Base-by-base conservation (phyloP, 2,329 filamentous ascomycete genomes). In the Gnomoniopsis smithogilvyi region DNA sequence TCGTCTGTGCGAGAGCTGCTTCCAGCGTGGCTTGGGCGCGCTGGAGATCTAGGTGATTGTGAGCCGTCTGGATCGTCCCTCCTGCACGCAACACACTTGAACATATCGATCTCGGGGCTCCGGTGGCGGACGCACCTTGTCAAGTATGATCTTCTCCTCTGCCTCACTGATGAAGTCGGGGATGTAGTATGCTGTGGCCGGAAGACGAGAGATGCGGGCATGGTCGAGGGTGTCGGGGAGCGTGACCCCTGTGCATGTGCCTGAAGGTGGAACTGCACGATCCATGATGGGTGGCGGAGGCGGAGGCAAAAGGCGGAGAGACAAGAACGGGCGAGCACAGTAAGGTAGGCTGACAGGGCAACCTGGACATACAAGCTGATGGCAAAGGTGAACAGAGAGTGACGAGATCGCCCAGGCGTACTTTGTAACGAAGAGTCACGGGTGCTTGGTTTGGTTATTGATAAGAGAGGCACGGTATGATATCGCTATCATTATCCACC, bases 1-100 rank as follows among this genome's bases (percentile, higher is more conserved):
- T 46, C 94, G 88, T 57, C 95, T 90, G 72, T 92, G 91, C n/a
- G 89, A 86, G 57, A 99, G 87, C 52, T 89, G 82, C 63, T 91
- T 93, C 94, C 95, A 99, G 70, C 87, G 83, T 26, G 90, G 88
- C 63, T 86, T 87, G 26, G 90, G 89, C 1, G 86, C 86, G 48
- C 83, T 78, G 54, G 78, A 76, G 66, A 89, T 83, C 81, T 74
- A 80, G 66, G 52, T n/a, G 58, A 53, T 66, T 76, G 14, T 61
- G 41, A 61, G 59, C 51, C 24, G 17, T 30, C 46, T 36, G 45
- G n/a, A 26, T 21, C 14, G 14, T 41, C 26, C 30, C 45, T 33
- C 17, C 8, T 19, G 8, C 30, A 30, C 24, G 3, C 19, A 19
- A 79, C 78, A 50, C 82, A 71, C 26, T 82, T 33, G 33, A 12